Evolutionary conservation across 148 eudicot species (phyloP).

Genomic region (Rhododendron kiyosumense): DNA sequence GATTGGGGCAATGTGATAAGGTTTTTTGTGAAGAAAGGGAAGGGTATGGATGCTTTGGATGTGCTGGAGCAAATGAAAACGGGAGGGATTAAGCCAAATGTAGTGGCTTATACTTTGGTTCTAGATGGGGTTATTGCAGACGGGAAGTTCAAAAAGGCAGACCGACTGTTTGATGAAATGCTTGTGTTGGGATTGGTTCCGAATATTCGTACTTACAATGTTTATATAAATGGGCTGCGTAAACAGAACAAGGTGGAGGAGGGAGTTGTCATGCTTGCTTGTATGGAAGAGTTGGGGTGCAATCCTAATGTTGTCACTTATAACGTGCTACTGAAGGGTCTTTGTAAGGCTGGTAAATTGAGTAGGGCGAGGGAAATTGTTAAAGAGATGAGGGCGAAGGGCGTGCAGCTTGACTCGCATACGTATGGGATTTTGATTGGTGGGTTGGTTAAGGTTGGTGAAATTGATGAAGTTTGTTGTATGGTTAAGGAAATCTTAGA

Average conservation of each 20-base stretch:
- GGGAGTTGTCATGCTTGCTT: slow-evolving; percentile 35
- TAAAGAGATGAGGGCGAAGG: slow-evolving; percentile 30
- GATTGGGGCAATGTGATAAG: slow-evolving; percentile 54
- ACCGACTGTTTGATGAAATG: slow-evolving; percentile 59
- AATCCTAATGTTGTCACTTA: slow-evolving; percentile 39
- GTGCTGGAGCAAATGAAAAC: slow-evolving; percentile 47
- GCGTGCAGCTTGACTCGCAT: slow-evolving; percentile 16
- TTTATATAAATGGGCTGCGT: slow-evolving; percentile 42
- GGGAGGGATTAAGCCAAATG: slow-evolving; percentile 39
- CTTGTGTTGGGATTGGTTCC: slow-evolving; percentile 63
- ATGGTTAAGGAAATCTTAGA: slow-evolving; percentile 34
- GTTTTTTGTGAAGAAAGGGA: slow-evolving; percentile 34
- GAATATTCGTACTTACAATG: slow-evolving; percentile 45
- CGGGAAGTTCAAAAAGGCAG: slow-evolving; percentile 33
- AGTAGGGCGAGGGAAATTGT: slow-evolving; percentile 28
- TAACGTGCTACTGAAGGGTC: slow-evolving; percentile 29
- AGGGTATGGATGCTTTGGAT: slow-evolving; percentile 38
- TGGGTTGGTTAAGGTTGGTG: slow-evolving; percentile 21
- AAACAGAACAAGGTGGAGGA: slow-evolving; percentile 44
- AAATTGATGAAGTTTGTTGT: slow-evolving; percentile 28
- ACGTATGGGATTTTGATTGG: slow-evolving; percentile 31
- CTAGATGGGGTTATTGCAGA: slow-evolving; percentile 33
- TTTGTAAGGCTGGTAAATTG: slow-evolving; percentile 32
- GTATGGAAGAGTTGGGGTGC: slow-evolving; percentile 55
- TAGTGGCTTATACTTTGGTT: slow-evolving; percentile 40